Evolutionary conservation across 2,329 filamentous ascomycete species (phyloP).

Genomic region (Xylariaceae sp.): DNA sequence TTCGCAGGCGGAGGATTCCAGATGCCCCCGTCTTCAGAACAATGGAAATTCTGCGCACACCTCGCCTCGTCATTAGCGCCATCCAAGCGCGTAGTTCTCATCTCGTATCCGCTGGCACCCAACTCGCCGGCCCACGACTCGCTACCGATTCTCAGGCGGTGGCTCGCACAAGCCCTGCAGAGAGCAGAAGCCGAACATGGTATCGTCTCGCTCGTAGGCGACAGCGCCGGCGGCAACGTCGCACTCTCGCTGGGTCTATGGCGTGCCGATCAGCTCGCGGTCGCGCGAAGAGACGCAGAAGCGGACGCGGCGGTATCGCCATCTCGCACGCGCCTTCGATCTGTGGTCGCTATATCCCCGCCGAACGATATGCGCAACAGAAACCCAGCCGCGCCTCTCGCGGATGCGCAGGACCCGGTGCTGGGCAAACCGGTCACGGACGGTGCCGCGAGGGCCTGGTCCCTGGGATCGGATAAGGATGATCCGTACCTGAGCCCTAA

Average conservation of each 20-base stretch:
- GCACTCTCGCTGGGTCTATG: conserved; percentile 44
- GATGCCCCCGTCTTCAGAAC: conserved; percentile 53
- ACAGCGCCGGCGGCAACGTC: conserved; percentile 62
- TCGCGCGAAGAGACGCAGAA: conserved; percentile 44
- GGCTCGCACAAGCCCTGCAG: conserved; percentile 50
- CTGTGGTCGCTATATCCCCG: conserved; percentile 28
- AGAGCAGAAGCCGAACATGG: conserved; percentile 47
- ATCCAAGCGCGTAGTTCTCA: conserved; percentile 48
- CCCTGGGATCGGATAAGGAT: conserved; percentile 29
- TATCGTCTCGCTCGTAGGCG: conserved; percentile 56
- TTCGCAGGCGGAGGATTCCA: conserved; percentile 64
- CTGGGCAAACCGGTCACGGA: conserved; percentile 50
- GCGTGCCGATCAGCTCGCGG: conserved; percentile 37
- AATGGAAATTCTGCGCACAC: conserved; percentile 58
- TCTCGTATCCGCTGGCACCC: conserved; percentile 61
- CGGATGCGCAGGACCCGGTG: conserved; percentile 52
- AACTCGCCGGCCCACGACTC: conserved; percentile 54
- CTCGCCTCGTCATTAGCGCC: conserved; percentile 48
- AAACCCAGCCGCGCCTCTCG: conserved; percentile 50
- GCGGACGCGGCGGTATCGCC: too few species aligned
- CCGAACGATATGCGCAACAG: conserved; percentile 49
- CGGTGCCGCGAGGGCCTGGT: conserved; percentile 47
- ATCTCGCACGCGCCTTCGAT: too few species aligned
- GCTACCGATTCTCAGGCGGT: conserved; percentile 52
- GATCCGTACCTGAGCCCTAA: conserved; percentile 13